Evolutionary conservation across 2,329 filamentous ascomycete species (phyloP).

Genomic region (Aspergillus oerlinghausenensis): DNA sequence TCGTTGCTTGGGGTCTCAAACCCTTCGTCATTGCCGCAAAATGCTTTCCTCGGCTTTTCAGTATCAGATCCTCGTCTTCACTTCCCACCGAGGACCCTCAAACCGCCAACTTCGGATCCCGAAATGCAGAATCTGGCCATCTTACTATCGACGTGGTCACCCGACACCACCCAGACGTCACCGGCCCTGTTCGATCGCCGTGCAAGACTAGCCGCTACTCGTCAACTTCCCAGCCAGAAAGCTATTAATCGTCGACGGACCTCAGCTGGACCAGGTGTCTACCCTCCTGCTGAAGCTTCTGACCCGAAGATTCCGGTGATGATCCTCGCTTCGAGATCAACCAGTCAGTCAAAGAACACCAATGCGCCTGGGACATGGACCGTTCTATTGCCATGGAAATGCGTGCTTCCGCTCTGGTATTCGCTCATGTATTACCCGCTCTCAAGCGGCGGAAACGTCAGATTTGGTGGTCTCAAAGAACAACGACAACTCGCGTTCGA

Average conservation of each 20-base stretch:
- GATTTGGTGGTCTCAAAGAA: slow-evolving; percentile 78
- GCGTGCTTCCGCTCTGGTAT: slow-evolving; percentile 80
- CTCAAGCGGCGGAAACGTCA: slow-evolving; percentile 71
- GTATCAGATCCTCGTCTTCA: slow-evolving; percentile 74
- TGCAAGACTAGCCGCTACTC: slow-evolving; percentile 59
- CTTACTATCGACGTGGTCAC: slow-evolving; percentile 62
- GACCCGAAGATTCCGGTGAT: slow-evolving; percentile 78
- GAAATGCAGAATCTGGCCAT: slow-evolving; percentile 49
- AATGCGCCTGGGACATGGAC: slow-evolving; percentile 71
- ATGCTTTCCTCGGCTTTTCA: slow-evolving; percentile 67
- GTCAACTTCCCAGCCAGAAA: slow-evolving; percentile 68
- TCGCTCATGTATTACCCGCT: slow-evolving; percentile 77
- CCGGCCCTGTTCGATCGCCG: slow-evolving; percentile 64
- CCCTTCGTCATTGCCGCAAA: slow-evolving; percentile 63
- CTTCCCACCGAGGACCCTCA: slow-evolving; percentile 63
- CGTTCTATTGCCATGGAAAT: slow-evolving; percentile 84
- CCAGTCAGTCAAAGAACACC: slow-evolving; percentile 31
- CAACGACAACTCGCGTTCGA: slow-evolving; percentile 78
- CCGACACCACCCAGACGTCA: slow-evolving; percentile 49
- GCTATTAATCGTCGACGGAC: slow-evolving; percentile 73
- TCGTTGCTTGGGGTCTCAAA: slow-evolving; percentile 55
- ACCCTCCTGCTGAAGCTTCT: slow-evolving; percentile 51
- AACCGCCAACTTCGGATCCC: slow-evolving; percentile 34
- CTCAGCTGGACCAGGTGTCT: slow-evolving; percentile 57
- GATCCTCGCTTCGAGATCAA: slow-evolving; percentile 57